Evolutionary conservation across 768 basidiomycete genomes (phyloP).

Genomic region (Lactarius psammicola): DNA sequence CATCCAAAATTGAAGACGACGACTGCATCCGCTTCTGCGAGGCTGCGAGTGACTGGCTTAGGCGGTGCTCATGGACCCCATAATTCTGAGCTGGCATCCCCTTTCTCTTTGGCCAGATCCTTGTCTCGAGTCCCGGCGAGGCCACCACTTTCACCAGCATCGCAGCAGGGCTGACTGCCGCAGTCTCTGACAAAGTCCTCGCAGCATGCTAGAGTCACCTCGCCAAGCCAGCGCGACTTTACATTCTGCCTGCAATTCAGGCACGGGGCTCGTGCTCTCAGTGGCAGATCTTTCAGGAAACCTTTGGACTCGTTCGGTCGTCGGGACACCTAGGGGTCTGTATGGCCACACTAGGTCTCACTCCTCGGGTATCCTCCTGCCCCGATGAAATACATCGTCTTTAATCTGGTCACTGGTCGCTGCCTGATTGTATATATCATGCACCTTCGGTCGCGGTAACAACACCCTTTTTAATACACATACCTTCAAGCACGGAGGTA

Average conservation of each 20-base stretch:
- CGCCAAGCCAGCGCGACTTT: not conserved
- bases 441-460: not conserved
- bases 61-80: not conserved
- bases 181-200: not conserved
- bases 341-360: too few species aligned
- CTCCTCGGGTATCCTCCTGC: not conserved
- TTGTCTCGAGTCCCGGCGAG: not conserved
- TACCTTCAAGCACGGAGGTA: not conserved
- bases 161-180: not conserved
- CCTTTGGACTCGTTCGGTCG: not conserved
- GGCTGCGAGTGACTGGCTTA: not conserved
- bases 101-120: not conserved
- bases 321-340: not conserved
- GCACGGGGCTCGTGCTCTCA: not conserved
- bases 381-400: too few species aligned
- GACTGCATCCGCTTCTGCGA: not conserved
- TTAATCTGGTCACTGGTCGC: not conserved
- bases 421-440: not conserved
- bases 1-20: not conserved
- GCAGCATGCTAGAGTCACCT: not conserved
- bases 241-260: too few species aligned
- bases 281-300: too few species aligned
- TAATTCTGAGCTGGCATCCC: not conserved
- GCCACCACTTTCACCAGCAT: not conserved
- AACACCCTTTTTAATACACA: not conserved